phyloP scores from a whole-genome alignment of 805 yeast genomes.

The Lipomyces yamanashiensis region DNA sequence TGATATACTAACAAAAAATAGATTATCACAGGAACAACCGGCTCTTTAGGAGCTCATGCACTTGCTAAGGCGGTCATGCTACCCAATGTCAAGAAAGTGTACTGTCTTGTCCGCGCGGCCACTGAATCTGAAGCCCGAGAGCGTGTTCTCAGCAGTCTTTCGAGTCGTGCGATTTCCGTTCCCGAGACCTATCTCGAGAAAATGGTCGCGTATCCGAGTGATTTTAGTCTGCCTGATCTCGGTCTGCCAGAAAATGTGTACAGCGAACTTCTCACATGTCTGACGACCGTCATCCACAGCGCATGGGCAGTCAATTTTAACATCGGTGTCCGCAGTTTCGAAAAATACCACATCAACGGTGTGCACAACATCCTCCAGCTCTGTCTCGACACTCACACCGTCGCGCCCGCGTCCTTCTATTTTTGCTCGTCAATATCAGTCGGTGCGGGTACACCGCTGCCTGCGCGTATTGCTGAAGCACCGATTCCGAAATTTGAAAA shows the following conservation, averaged over 20 bases:
- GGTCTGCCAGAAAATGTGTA: constrained; percentile 15
- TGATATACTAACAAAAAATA: neutral
- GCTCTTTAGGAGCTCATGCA: constrained; percentile 30
- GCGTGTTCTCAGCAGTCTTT: constrained; percentile 17
- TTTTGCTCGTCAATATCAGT: constrained; percentile 31
- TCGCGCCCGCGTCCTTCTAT: constrained; percentile 19
- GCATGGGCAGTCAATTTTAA: constrained; percentile 36
- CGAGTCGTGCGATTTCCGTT: constrained; percentile 5
- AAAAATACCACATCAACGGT: constrained; percentile 27
- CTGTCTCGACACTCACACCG: constrained; percentile 16
- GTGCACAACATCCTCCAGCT: constrained; percentile 23
- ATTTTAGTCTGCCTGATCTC: constrained; percentile 20
- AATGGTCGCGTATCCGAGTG: constrained; percentile 18
- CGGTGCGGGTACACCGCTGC: constrained; percentile 26
- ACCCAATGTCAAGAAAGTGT: constrained; percentile 21
- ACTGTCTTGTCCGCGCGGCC: constrained; percentile 29
- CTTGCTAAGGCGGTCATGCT: constrained; percentile 14
- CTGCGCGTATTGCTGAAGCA: constrained; percentile 20
- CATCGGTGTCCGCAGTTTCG: constrained; percentile 23
- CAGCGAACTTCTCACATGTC: constrained; percentile 1
- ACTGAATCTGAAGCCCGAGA: constrained; percentile 8
- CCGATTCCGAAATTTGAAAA: constrained; percentile 15
- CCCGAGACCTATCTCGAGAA: constrained; percentile 2
- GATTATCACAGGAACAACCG: constrained; percentile 30
- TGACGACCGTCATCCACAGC: constrained; percentile 26